Evolutionary conservation across 148 eudicot species (phyloP), one percentile per base, ranked within the genome.

Genomic region (Silene uniflora): DNA sequence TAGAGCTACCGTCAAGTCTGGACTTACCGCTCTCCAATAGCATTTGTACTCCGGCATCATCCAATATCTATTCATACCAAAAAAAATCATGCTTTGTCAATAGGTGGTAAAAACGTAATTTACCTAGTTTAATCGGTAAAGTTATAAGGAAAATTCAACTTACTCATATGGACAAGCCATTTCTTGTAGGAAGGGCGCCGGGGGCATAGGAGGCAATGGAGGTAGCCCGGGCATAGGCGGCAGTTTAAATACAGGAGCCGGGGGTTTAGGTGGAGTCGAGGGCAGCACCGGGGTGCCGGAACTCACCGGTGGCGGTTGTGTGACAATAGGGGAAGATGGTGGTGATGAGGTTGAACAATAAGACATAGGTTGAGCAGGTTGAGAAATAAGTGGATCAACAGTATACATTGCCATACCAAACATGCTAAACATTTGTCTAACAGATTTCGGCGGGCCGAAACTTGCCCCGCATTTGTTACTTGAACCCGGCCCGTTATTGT

Each of bases 81-180:
- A 4, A 29, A 29, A 29, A 29, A 29, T 4, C 39, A 35, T 35
- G 39, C 4, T 35, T 35, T 35, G 39, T 35, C 44, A 39, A 6
- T 39, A 39, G 10, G 44, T 32, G 4, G 4, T 2, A 27, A 27
- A 32, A 32, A 4, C 35, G 35, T 32, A 32, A 32, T 32, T 32
- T 32, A 32, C 35, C 44, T 39, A 39, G 44, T 39, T 39, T 39
- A 7, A 39, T 7, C 44, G 44, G 7, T 39, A 39, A 39, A 39
- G 44, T 39, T 39, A 35, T 25, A 29, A n/a, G 22, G 13, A 24
- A 23, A 6, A 2, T 16, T 0, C 0, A 55, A 83, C 86, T 85
- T 86, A 95, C 98, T 82, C 72, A 72, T 79, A 79, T 17, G 97
- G 83, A 78, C 98, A 95, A 25, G 96, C 92, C 0, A 96, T 88